These are phyloP conservation scores for Pythium phragmiticola DNA, from an alignment of 352 stramenopile species.

Conservation along the genomic window DNA sequence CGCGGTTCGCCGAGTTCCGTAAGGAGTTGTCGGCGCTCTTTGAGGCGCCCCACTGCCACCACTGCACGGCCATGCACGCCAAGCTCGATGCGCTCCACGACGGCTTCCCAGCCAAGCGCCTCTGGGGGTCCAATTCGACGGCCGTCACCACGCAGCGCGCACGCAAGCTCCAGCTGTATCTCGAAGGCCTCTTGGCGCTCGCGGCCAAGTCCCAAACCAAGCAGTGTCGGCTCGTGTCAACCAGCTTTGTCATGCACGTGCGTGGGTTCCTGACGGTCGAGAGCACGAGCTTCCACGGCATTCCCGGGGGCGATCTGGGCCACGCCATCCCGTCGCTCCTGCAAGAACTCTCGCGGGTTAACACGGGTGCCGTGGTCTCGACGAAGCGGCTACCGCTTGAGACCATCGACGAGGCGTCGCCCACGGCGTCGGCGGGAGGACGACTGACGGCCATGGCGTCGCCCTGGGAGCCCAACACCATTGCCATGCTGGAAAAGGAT, in stretches of 20 bases:
- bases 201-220: conserved; percentile 50
- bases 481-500: conserved; percentile 28
- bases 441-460: not conserved
- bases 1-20: conserved; percentile 58
- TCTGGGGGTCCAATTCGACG: conserved; percentile 56
- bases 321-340: conserved; percentile 48
- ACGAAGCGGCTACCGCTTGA: conserved; percentile 44
- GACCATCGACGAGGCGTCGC: conserved; percentile 43
- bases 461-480: conserved; percentile 2
- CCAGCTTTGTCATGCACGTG: conserved; percentile 52
- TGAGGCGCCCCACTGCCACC: conserved; percentile 53
- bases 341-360: conserved; percentile 36
- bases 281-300: conserved; percentile 39
- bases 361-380: conserved; percentile 13
- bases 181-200: conserved; percentile 53
- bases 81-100: conserved; percentile 44
- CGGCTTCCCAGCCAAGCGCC: conserved; percentile 52
- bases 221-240: conserved; percentile 52
- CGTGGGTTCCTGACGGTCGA: conserved; percentile 63
- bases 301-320: conserved; percentile 33
- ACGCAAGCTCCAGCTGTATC: conserved; percentile 53
- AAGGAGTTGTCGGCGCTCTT: conserved; percentile 56
- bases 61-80: conserved; percentile 50
- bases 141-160: conserved; percentile 44
- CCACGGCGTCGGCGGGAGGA: conserved; percentile 18